Percentiles rank a stretch among this genome's conserved stretches.
Conservation (phyloP, 805 yeast species). For the Yamadazyma phyllophila region DNA sequence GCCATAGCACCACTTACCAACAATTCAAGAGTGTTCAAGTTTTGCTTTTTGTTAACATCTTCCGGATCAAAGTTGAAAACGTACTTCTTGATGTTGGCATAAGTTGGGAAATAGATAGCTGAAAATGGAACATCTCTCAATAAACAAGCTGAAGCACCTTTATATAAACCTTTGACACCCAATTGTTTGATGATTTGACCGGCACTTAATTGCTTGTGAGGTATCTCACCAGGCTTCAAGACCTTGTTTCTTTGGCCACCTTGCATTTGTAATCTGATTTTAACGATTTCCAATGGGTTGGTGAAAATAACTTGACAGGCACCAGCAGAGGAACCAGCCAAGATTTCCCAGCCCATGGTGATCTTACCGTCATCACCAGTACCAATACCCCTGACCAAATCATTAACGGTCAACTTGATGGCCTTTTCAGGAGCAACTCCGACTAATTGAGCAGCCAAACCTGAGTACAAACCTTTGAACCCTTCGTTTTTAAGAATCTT, state of each 20-base stretch:
- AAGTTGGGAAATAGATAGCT: conserved; percentile 95
- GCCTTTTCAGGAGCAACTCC: conserved; percentile 99
- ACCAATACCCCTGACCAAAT: conserved; percentile 72
- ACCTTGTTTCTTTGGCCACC: conserved; percentile 55
- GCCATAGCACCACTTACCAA: conserved; percentile 89
- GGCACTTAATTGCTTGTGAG: conserved; percentile 51
- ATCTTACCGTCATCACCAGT: conserved; percentile 43
- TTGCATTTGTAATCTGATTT: conserved; percentile 91
- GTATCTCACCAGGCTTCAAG: conserved; percentile 36
- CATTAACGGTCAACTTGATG: conserved; percentile 91
- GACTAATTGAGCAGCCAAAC: conserved; percentile 87
- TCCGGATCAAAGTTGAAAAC: conserved; percentile 80
- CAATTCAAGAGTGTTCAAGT: conserved; percentile 78
- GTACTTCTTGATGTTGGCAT: conserved; percentile 85
- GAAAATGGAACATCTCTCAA: conserved; percentile 95
- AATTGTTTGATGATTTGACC: conserved; percentile 70
- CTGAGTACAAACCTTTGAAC: conserved; percentile 81
- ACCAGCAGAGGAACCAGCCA: conserved; percentile 94
- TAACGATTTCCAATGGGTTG: conserved; percentile 93
- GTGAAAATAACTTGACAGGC: conserved; percentile 95
- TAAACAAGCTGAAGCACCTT: conserved; percentile 88
- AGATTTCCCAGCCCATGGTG: conserved; percentile 62
- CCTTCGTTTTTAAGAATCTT: conserved; percentile 81
- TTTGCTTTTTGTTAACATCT: conserved; percentile 53
- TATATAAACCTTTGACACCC: conserved; percentile 83